phyloP scores from a whole-genome alignment of 2,329 filamentous ascomycete species.

The Zymoseptoria crescenta region DNA sequence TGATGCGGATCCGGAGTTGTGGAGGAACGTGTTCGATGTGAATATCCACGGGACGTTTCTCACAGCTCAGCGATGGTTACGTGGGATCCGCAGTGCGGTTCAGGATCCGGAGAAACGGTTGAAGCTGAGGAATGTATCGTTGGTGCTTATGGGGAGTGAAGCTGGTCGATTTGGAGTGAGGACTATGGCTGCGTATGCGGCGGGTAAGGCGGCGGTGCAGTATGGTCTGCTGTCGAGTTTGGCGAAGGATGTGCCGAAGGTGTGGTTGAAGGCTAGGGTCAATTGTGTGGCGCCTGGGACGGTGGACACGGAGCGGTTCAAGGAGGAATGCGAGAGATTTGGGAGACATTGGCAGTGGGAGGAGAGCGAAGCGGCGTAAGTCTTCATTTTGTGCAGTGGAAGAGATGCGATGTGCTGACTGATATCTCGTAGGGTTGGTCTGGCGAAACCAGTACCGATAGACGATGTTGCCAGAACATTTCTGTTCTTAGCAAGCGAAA shows the following conservation, averaged over 20 bases:
- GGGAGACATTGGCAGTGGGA: constrained; percentile 33
- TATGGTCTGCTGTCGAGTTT: constrained; percentile 37
- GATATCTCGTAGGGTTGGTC: constrained; percentile 16
- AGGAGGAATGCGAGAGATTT: constrained; percentile 34
- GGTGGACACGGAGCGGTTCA: constrained; percentile 39
- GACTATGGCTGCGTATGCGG: constrained; percentile 38
- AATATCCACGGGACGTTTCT: constrained; percentile 40
- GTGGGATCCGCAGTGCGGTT: constrained; percentile 28
- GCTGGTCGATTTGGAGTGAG: constrained; percentile 39
- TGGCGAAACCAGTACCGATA: constrained; percentile 33
- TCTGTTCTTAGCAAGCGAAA: constrained; percentile 41
- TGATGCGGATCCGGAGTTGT: constrained; percentile 35
- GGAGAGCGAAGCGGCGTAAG: constrained; percentile 38
- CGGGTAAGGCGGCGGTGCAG: constrained; percentile 41
- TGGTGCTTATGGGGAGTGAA: constrained; percentile 42
- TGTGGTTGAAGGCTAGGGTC: constrained; percentile 33
- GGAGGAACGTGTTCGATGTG: constrained; percentile 35
- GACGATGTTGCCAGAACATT: constrained; percentile 39
- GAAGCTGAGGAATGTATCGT: constrained; percentile 29
- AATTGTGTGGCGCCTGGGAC: constrained; percentile 43
- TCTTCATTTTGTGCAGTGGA: neutral
- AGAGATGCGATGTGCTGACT: neutral
- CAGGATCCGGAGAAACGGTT: constrained; percentile 5
- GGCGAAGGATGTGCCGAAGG: constrained; percentile 34
- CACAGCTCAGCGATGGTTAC: constrained; percentile 37